phyloP scores from a whole-genome alignment of 108 stramenopile genomes.

The Halocafeteria seosinensis region DNA sequence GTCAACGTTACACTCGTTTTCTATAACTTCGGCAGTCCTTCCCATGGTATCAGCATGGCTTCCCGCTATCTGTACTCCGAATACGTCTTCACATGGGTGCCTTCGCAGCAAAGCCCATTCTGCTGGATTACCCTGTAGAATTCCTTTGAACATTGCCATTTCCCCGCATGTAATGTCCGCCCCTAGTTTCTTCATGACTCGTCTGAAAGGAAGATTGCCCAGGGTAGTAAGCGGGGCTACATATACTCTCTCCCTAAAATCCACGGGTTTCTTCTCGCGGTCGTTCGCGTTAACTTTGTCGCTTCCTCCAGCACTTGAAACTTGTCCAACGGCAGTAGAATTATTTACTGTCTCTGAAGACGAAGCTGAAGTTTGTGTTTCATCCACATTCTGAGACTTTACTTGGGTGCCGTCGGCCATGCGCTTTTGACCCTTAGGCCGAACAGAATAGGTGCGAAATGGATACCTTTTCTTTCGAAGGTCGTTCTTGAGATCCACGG shows the following conservation, averaged over 20 bases:
- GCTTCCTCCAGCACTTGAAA: too few species aligned
- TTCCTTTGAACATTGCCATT: conserved; percentile 70
- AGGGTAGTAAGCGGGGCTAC: conserved; percentile 94
- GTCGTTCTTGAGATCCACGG: not conserved
- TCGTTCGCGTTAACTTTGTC: not conserved
- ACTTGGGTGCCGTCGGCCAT: too few species aligned
- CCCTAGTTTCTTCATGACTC: conserved; percentile 73
- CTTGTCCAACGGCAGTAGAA: too few species aligned
- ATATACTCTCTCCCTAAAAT: conserved; percentile 78
- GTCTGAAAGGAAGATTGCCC: conserved; percentile 89
- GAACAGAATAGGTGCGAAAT: not conserved
- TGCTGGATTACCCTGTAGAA: conserved; percentile 59
- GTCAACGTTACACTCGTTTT: conserved; percentile 21
- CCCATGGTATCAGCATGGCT: conserved; percentile 68
- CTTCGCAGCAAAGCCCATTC: conserved; percentile 86
- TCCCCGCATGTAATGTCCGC: conserved; percentile 98
- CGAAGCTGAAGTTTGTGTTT: too few species aligned
- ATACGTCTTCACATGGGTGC: conserved; percentile 72
- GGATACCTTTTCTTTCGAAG: not conserved
- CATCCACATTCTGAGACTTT: too few species aligned
- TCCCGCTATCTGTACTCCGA: conserved; percentile 85
- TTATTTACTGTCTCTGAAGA: too few species aligned
- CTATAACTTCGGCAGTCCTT: conserved; percentile 47
- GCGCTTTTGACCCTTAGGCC: too few species aligned
- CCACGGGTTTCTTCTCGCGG: not conserved